Evolutionary conservation across 768 basidiomycete species (phyloP), one percentile per base, ranked within the genome.

Genomic region (Pisolithus microcarpus): DNA sequence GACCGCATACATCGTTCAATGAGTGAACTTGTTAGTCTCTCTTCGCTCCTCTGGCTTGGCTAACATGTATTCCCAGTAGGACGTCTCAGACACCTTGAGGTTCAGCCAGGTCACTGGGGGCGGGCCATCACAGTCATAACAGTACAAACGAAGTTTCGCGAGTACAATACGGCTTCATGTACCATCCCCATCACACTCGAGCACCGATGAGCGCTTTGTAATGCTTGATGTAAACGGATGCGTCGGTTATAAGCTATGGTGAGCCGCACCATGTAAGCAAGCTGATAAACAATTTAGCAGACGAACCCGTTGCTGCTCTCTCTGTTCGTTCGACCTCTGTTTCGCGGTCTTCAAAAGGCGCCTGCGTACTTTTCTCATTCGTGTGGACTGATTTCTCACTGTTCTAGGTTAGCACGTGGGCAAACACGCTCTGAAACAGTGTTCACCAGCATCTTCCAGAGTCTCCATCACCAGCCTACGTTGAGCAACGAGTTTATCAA

Each of bases 1-100:
- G 61, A 63, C 30, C 55, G 57, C 34, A 47, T 73, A 5, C 66
- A 65, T 40, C 70, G 74, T 51, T 72, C 71, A 6, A 63, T 69
- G 7, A 66, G 57, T 42, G 80, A 81, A 59, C 71, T 81, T 56
- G 79, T 81, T 60, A 70, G 76, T 56, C 38, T 37, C 16, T 2
- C 37, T 23, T 24, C 10, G 24, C 10, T 28, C 2, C 26, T 31
- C n/a, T 31, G 40, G 15, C 40, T 18, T 28, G 3, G 6, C 37
- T 49, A 19, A 56, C 31, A 16, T 19, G 34, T 46, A 31, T 18
- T 36, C 43, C 45, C 23, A 46, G 45, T 46, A 46, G 45, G 7
- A 46, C 13, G 18, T 34, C 13, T 15, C 34, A 34, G 23, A 37
- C 31, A 13, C 8, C 26, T 11, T 7, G 31, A 36, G 7, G 45